phyloP scores from a whole-genome alignment of 106 monocot genomes.

The Narthecium ossifragum region DNA sequence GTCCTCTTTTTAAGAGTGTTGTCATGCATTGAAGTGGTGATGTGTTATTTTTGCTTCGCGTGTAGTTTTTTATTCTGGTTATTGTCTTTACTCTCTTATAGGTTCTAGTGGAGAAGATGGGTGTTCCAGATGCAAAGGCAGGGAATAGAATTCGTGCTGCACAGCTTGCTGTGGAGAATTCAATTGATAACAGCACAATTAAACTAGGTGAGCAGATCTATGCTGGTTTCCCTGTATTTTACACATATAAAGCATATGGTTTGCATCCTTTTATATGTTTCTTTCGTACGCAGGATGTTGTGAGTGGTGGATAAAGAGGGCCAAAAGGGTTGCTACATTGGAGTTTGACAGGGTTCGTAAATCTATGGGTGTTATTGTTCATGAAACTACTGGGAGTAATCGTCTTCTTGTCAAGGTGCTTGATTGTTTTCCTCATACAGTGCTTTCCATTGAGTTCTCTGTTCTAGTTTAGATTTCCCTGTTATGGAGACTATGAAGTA shows the following conservation, averaged over 20 bases:
- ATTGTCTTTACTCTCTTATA: too few relatives aligned
- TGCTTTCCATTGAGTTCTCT: too few relatives aligned
- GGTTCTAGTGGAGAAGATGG: constrained; percentile 93
- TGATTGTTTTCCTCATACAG: too few relatives aligned
- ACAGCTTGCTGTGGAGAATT: constrained; percentile 26
- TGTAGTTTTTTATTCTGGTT: too few relatives aligned
- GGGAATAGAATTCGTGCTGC: constrained; percentile 21
- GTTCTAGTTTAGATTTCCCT: too few relatives aligned
- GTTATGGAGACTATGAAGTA: too few relatives aligned
- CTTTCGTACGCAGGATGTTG: constrained; percentile 42
- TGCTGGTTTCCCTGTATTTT: too few relatives aligned
- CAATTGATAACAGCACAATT: constrained; percentile 17
- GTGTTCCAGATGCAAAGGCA: constrained; percentile 46
- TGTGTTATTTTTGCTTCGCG: too few relatives aligned
- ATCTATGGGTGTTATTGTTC: constrained; percentile 67
- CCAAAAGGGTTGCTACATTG: constrained; percentile 51
- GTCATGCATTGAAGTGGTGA: too few relatives aligned
- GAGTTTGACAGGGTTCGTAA: constrained; percentile 66
- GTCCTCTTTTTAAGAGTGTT: too few relatives aligned
- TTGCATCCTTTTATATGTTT: background rate
- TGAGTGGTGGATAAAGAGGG: constrained; percentile 73
- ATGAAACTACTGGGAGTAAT: constrained; percentile 38
- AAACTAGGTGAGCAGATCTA: constrained; percentile 32
- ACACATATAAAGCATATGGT: background rate
- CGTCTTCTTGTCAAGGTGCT: constrained; percentile 66